These are phyloP conservation scores for Torulaspora globosa DNA, from an alignment of 1,139 yeast genomes.

Conservation along the genomic window DNA sequence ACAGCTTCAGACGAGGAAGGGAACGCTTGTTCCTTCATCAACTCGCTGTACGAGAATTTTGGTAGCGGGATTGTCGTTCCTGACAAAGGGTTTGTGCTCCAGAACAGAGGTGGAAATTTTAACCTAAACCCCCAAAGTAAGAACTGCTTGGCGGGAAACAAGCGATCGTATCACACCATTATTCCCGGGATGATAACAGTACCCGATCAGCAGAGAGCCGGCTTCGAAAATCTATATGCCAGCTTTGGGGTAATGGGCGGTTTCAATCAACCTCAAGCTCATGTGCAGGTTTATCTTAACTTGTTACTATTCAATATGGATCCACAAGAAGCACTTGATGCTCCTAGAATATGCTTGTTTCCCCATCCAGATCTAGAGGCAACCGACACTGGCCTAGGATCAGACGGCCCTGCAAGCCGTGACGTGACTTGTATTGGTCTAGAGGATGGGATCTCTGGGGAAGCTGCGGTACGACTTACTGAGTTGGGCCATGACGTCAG, in stretches of 20 bases:
- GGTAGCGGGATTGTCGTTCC: slow-evolving; percentile 59
- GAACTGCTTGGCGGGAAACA: slow-evolving; percentile 63
- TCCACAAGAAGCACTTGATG: slow-evolving; percentile 73
- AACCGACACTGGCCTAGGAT: slow-evolving; percentile 54
- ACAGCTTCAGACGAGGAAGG: slow-evolving; percentile 68
- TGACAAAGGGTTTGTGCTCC: slow-evolving; percentile 67
- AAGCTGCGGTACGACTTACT: slow-evolving; percentile 44
- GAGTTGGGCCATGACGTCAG: slow-evolving; percentile 56
- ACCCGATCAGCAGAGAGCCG: slow-evolving; percentile 34
- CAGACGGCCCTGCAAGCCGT: slow-evolving; percentile 64
- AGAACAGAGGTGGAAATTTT: slow-evolving; percentile 75
- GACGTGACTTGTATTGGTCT: slow-evolving; percentile 55
- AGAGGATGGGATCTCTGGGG: slow-evolving; percentile 58
- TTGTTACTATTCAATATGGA: slow-evolving; percentile 58
- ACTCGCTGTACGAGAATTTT: slow-evolving; percentile 66
- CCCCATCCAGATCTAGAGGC: slow-evolving; percentile 45
- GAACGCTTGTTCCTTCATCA: slow-evolving; percentile 78
- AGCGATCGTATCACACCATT: slow-evolving; percentile 79
- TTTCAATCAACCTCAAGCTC: slow-evolving; percentile 83
- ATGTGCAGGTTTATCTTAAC: slow-evolving; percentile 71
- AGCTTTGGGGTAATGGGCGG: slow-evolving; percentile 87
- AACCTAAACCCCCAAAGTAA: slow-evolving; percentile 54
- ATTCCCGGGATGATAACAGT: slow-evolving; percentile 74
- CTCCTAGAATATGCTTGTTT: slow-evolving; percentile 65
- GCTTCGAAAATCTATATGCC: slow-evolving; percentile 51